Base-by-base conservation (phyloP, 345 rosid species). In the Mercurialis annua region DNA sequence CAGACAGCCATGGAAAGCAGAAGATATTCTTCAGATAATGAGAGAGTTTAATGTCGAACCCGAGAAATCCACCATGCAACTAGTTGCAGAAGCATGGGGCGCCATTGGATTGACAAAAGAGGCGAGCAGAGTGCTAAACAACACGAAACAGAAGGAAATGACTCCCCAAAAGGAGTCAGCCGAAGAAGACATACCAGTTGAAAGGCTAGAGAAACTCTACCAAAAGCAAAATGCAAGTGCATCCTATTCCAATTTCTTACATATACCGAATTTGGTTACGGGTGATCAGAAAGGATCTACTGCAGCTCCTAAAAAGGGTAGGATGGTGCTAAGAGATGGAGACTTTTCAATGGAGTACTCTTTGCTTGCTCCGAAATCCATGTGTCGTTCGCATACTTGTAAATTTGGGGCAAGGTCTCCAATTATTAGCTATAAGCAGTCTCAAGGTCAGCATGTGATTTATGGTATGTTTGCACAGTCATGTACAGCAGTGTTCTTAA, bases 1-100 rank as follows among this genome's bases (percentile, higher is more conserved):
- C 48, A 81, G 78, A 65, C 85, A 81, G 53, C 91, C 91, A 62
- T 86, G 91, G 89, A 86, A 83, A 80, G 88, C 84, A 3, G 89
- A 84, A 78, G 85, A 84, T 47, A 73, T 81, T 70, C 77, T 86
- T 48, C 84, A 81, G 67, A 67, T 82, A 49, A 84, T 84, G 87
- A 66, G 70, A 79, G 85, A 76, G 26, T 86, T 66, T 54, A 82
- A 76, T 48, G 88, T 84, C 54, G 78, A 73, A 65, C 84, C 82
- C 44, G 79, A 77, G 80, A 77, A 78, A 64, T 84, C 86, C n/a
- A 84, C 86, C 56, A 67, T 73, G 59, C 48, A 62, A 77, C 76
- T 84, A 50, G 55, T 84, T 18, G 81, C 82, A 6, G 88, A 84
- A 67, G 84, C 86, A 43, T 84, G 88, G 88, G 79, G 66, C 68